Evolutionary conservation across 2,329 filamentous ascomycete species (phyloP).

Genomic region (Verticillium longisporum): DNA sequence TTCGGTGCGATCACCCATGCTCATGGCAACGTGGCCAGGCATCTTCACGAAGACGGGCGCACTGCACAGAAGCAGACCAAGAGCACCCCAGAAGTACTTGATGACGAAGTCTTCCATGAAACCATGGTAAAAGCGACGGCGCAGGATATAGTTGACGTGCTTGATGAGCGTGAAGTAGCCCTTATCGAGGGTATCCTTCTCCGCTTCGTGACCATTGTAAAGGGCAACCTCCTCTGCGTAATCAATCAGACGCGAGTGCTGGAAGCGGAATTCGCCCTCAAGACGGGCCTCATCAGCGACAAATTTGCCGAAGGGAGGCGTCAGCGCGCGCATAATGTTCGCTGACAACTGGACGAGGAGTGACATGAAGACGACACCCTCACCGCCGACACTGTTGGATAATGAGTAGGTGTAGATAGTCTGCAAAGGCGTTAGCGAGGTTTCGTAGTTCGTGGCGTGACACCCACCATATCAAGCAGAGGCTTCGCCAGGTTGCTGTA

Average conservation of each 20-base stretch:
- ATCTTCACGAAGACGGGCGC: slow-evolving; percentile 94
- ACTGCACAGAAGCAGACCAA: slow-evolving; percentile 87
- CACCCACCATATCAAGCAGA: slow-evolving; percentile 74
- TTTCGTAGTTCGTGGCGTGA: accelerated
- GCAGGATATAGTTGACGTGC: slow-evolving; percentile 92
- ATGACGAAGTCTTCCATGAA: slow-evolving; percentile 99
- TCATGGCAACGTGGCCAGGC: slow-evolving; percentile 58
- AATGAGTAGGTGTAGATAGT: slow-evolving; percentile 91
- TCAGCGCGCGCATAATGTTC: slow-evolving; percentile 86
- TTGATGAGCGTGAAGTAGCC: slow-evolving; percentile 99
- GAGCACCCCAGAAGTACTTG: slow-evolving; percentile 97
- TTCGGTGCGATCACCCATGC: slow-evolving; percentile 65
- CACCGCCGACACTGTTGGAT: slow-evolving; percentile 89
- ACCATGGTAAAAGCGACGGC: slow-evolving; percentile 90
- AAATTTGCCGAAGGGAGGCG: slow-evolving; percentile 94
- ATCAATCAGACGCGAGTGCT: slow-evolving; percentile 90
- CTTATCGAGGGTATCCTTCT: slow-evolving; percentile 95
- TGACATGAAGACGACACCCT: slow-evolving; percentile 93
- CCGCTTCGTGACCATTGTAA: slow-evolving; percentile 84
- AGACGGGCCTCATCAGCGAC: slow-evolving; percentile 92
- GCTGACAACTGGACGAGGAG: slow-evolving; percentile 89
- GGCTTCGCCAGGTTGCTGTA: slow-evolving; percentile 97
- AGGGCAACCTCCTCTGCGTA: slow-evolving; percentile 93
- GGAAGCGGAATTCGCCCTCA: slow-evolving; percentile 93
- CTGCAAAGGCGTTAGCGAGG: slow-evolving; percentile 22